Base-by-base conservation (phyloP, 768 basidiomycete species). In the Leccinellum luteum region DNA sequence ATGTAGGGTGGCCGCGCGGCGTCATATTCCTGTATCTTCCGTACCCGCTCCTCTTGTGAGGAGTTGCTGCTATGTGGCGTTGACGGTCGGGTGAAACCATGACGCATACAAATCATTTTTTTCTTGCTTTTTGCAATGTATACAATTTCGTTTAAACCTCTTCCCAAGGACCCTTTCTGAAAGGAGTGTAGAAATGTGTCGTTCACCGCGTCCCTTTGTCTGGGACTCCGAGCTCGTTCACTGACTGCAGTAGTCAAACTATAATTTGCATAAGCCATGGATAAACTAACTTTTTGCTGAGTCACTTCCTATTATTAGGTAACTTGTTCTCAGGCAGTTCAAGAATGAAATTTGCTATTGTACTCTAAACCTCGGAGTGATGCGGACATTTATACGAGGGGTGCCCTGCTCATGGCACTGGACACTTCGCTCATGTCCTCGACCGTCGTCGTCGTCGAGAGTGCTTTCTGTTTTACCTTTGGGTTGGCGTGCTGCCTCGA, bases 41-140 rank as follows among this genome's bases (percentile, higher is more conserved):
- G 86, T 86, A 87, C 75, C 69, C 72, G 52, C 69, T 73, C 65
- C 71, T 65, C 1, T n/a, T n/a, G 15, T n/a, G 55, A 57, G 64
- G 67, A 51, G 66, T 63, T 63, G 67, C 67, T 66, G 56, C 66
- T 67, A 87, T 81, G 87, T 87, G 81, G 82, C 86, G 61, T 81
- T 89, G 86, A 88, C 85, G 84, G 87, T 84, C 73, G 80, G 83
- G 86, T 84, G 64, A 88, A 87, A 88, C 88, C 88, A 90, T 90
- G 84, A 84, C 76, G 84, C 76, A 78, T 69, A 88, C 87, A 89
- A 15, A 28, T 35, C 14, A 44, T 23, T 23, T 43, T 8, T n/a
- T 19, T 43, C 6, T 44, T 35, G 15, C 15, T 54, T 45, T 1
- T 13, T 19, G 21, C 28, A 8, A 23, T 30, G 8, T 31, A 49